Percentiles rank a stretch among this genome's conserved stretches.
phyloP scores from a whole-genome alignment of 139 green algal species.

The Tetradesmus lagerheimii region DNA sequence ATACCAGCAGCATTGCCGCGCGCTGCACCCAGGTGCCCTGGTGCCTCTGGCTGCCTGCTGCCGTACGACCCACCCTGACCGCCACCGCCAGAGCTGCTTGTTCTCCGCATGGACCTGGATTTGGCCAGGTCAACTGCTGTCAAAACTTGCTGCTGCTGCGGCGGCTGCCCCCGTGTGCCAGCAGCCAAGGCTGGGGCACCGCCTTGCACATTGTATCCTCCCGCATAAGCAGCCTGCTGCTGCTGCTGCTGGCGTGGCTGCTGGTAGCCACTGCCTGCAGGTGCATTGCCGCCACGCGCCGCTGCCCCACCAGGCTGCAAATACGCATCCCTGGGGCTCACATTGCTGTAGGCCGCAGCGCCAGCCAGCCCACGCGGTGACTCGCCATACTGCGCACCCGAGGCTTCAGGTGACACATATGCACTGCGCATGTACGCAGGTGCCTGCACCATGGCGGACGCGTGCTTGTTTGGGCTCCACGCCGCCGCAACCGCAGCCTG shows the following conservation, averaged over 20 bases:
- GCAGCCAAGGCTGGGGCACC: neutral
- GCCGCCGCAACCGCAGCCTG: constrained; percentile 34
- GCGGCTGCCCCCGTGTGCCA: neutral
- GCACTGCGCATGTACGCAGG: constrained; percentile 10
- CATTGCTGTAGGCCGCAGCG: neutral
- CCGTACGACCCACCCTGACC: neutral
- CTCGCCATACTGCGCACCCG: neutral
- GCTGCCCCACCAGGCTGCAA: neutral
- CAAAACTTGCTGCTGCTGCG: constrained; percentile 20
- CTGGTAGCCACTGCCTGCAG: neutral
- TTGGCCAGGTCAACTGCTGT: constrained; percentile 22
- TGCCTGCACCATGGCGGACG: constrained; percentile 29
- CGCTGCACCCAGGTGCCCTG: neutral
- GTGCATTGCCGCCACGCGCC: neutral
- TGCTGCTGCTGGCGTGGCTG: neutral
- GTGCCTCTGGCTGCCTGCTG: neutral
- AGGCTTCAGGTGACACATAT: constrained; percentile 11
- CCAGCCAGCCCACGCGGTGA: neutral
- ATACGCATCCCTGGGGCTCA: neutral
- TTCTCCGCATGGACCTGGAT: neutral
- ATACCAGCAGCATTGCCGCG: neutral
- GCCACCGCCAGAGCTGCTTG: constrained; percentile 4
- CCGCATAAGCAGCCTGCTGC: constrained; percentile 3
- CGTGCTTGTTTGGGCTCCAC: constrained; percentile 36
- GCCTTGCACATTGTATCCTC: constrained; percentile 16